phyloP scores from a whole-genome alignment of 2,329 filamentous ascomycete genomes.

The Zalaria obscura region DNA sequence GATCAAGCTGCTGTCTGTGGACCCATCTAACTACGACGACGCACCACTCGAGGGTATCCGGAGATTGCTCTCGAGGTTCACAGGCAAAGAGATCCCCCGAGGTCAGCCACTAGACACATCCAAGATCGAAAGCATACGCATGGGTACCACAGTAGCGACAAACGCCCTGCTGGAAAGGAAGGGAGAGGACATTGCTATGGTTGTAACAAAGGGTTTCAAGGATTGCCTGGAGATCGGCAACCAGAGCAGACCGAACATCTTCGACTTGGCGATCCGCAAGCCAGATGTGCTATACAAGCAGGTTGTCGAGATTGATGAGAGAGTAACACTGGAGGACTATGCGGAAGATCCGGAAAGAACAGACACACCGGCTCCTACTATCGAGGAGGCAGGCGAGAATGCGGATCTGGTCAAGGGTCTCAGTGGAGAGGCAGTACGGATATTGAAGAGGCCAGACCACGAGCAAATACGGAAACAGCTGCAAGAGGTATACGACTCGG shows the following conservation, averaged over 20 bases:
- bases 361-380: conserved; percentile 40
- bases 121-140: conserved; percentile 78
- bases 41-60: conserved; percentile 85
- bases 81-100: conserved; percentile 59
- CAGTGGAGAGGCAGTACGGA: conserved; percentile 60
- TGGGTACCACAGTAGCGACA: conserved; percentile 91
- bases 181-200: conserved; percentile 74
- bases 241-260: conserved; percentile 78
- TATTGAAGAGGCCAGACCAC: conserved; percentile 48
- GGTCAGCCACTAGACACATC: conserved; percentile 69
- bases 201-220: conserved; percentile 77
- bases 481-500: conserved; percentile 51
- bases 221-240: conserved; percentile 85
- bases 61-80: conserved; percentile 68
- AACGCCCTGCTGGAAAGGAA: conserved; percentile 85
- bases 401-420: conserved; percentile 54
- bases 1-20: conserved; percentile 80
- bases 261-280: conserved; percentile 75
- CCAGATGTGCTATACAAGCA: conserved; percentile 75
- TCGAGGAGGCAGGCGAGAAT: conserved; percentile 28
- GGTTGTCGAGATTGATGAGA: conserved; percentile 81
- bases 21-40: conserved; percentile 81
- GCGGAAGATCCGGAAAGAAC: conserved; percentile 66
- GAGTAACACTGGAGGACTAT: conserved; percentile 84
- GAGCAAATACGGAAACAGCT: conserved; percentile 44